These are phyloP conservation scores for Pisolithus albus DNA, from an alignment of 768 basidiomycete genomes.

Conservation along the genomic window DNA sequence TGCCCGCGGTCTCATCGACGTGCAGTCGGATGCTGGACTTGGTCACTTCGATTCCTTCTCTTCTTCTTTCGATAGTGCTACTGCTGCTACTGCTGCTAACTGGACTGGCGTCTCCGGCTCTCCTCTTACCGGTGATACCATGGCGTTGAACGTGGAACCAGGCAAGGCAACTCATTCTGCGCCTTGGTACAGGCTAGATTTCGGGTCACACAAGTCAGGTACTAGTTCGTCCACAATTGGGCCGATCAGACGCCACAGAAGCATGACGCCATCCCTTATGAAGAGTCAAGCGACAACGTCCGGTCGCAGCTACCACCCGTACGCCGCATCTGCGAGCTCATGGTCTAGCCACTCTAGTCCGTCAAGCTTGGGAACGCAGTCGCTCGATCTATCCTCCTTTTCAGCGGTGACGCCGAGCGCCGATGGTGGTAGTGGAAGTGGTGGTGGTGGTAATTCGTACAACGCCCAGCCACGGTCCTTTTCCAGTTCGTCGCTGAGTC, in stretches of 20 bases:
- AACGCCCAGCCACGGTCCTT: constrained; percentile 19
- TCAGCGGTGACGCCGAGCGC: constrained; percentile 15
- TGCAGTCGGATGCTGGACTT: constrained; percentile 13
- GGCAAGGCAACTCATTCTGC: constrained; percentile 46
- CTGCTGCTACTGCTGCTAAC: constrained; percentile 21
- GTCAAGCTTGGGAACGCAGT: constrained; percentile 19
- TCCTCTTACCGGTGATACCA: constrained; percentile 16
- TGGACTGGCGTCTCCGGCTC: constrained; percentile 18
- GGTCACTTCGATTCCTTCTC: constrained; percentile 17
- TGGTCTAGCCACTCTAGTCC: constrained; percentile 27
- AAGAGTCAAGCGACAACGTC: constrained; percentile 41
- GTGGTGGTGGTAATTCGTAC: neutral
- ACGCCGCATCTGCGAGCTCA: constrained; percentile 31
- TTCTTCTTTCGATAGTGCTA: constrained; percentile 15
- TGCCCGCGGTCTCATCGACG: constrained; percentile 11
- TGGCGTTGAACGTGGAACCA: constrained; percentile 33
- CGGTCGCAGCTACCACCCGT: constrained; percentile 52
- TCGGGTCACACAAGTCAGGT: constrained; percentile 35
- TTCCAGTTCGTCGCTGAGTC: constrained; percentile 5
- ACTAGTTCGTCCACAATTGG: constrained; percentile 37
- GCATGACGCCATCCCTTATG: constrained; percentile 65
- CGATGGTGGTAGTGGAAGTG: constrained; percentile 1
- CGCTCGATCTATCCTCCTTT: constrained; percentile 22
- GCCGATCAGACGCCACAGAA: constrained; percentile 62
- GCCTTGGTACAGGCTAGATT: constrained; percentile 60